These are phyloP conservation scores for Platanus orientalis DNA, from an alignment of 164 flowering plant species.

Conservation along the genomic window DNA sequence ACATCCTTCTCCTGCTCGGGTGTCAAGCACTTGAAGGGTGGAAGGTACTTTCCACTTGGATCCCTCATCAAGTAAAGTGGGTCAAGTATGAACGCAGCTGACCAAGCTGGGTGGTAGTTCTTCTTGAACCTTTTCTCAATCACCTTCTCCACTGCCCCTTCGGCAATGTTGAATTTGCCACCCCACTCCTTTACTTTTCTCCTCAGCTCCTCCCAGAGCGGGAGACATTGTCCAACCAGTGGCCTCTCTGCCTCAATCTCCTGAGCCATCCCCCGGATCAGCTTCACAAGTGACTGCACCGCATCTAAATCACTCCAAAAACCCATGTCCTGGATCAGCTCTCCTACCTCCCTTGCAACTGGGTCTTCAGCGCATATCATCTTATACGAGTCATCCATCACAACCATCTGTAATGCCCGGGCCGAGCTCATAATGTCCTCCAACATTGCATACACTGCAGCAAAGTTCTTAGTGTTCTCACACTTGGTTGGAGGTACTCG, in stretches of 20 bases:
- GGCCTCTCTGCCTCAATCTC: conserved; percentile 87
- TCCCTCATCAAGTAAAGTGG: conserved; percentile 82
- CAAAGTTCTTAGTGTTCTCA: conserved; percentile 28
- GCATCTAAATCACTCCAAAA: conserved; percentile 91
- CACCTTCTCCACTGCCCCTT: conserved; percentile 57
- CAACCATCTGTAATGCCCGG: conserved; percentile 55
- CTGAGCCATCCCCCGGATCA: conserved; percentile 64
- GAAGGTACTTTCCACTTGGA: conserved; percentile 82
- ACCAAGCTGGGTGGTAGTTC: conserved; percentile 99
- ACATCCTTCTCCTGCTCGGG: conserved; percentile 95
- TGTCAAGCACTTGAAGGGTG: conserved; percentile 87
- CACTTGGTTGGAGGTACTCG: conserved; percentile 40
- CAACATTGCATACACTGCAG: conserved; percentile 42
- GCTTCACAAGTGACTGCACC: conserved; percentile 55
- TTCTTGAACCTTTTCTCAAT: conserved; percentile 77
- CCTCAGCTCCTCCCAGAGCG: conserved; percentile 81
- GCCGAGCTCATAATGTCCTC: conserved; percentile 65
- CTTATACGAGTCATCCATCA: conserved; percentile 70
- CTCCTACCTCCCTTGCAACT: conserved; percentile 55
- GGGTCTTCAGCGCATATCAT: conserved; percentile 62
- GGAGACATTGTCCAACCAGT: conserved; percentile 78
- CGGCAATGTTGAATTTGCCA: conserved; percentile 53
- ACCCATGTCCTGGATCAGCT: conserved; percentile 57
- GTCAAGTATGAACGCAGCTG: conserved; percentile 91
- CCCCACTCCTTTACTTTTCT: conserved; percentile 82